phyloP scores from a whole-genome alignment of 371 early-diverging fungal genomes.

The Mortierella sp. region DNA sequence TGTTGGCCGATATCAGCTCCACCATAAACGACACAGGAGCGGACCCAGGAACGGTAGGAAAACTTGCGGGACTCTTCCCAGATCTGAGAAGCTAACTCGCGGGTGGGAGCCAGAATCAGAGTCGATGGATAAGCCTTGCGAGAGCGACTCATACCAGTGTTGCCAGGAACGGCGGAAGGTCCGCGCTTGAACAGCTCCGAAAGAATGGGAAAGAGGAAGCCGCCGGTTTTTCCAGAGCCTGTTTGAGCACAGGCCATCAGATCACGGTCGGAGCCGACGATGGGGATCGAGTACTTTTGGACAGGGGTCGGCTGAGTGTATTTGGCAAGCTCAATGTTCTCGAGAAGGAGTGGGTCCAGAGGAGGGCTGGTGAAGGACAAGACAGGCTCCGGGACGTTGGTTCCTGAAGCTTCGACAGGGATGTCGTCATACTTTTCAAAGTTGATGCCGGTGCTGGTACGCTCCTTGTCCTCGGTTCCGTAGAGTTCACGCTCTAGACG shows the following conservation, averaged over 20 bases:
- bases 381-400: slow-evolving; percentile 82
- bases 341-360: slow-evolving; percentile 88
- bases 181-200: slow-evolving; percentile 94
- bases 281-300: slow-evolving; percentile 93
- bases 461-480: slow-evolving; percentile 81
- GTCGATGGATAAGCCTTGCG: slow-evolving; percentile 89
- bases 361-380: slow-evolving; percentile 74
- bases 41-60: slow-evolving; percentile 92
- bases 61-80: slow-evolving; percentile 87
- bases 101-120: slow-evolving; percentile 96
- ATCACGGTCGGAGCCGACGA: slow-evolving; percentile 83
- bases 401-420: slow-evolving; percentile 94
- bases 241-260: slow-evolving; percentile 95
- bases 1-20: slow-evolving; percentile 96
- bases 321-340: slow-evolving; percentile 93
- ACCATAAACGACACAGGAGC: slow-evolving; percentile 96
- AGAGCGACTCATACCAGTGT: slow-evolving; percentile 77
- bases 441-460: slow-evolving; percentile 91
- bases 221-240: slow-evolving; percentile 94
- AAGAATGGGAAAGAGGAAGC: slow-evolving; percentile 93
- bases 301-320: slow-evolving; percentile 98
- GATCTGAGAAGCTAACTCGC: slow-evolving; percentile 98
- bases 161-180: slow-evolving; percentile 66
- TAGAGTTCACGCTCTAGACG: slow-evolving; percentile 85
- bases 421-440: slow-evolving; percentile 98